Evolutionary conservation across 2,329 filamentous ascomycete genomes (phyloP).

Genomic region (Acrocalymma vagum): DNA sequence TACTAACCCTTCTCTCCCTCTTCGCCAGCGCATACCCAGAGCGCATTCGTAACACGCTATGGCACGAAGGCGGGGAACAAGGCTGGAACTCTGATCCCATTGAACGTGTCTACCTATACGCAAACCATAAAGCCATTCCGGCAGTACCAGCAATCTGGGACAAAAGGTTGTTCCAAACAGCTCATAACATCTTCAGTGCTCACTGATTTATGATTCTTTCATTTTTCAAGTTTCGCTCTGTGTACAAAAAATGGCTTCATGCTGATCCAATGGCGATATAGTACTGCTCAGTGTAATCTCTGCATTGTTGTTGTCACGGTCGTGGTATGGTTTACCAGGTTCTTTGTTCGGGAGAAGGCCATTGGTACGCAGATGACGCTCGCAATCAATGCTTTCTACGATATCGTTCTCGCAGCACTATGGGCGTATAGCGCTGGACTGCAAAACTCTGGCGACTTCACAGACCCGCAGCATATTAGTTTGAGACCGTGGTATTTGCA

Average conservation of each 20-base stretch:
- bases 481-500: constrained; percentile 28
- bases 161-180: constrained; percentile 13
- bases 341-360: constrained; percentile 13
- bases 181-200: not conserved
- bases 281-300: constrained; percentile 18
- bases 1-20: constrained; percentile 13
- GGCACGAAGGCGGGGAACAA: constrained; percentile 19
- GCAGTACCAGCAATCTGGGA: constrained; percentile 27
- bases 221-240: too few species aligned
- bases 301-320: constrained; percentile 16
- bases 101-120: constrained; percentile 23
- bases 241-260: too few species aligned
- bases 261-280: too few species aligned
- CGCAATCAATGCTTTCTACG: constrained; percentile 28
- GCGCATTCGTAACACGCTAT: constrained; percentile 14
- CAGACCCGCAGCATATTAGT: constrained; percentile 20
- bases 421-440: constrained; percentile 20
- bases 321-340: constrained; percentile 19
- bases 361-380: constrained; percentile 15
- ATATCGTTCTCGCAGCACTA: constrained; percentile 19
- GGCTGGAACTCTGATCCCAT: constrained; percentile 28
- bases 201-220: not conserved
- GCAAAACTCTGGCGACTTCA: constrained; percentile 21
- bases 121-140: constrained; percentile 22
- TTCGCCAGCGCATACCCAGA: constrained; percentile 17